Evolutionary conservation across 2,329 filamentous ascomycete species (phyloP), one percentile per base, ranked within the genome.

Genomic region (Myriosclerotinia curreyana): DNA sequence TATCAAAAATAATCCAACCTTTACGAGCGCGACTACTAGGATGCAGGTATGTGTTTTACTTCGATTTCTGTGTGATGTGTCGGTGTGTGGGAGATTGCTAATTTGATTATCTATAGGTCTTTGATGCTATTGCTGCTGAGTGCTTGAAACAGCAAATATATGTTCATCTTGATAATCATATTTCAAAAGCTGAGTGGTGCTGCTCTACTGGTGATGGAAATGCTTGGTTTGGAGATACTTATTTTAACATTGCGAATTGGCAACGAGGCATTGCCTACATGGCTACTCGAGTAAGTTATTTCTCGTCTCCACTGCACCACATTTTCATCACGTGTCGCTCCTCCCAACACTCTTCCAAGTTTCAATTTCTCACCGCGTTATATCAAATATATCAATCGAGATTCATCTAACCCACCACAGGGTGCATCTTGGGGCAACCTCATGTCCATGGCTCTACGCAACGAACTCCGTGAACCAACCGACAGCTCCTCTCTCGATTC

Each of bases 51-150:
- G 65, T 22, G 11, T 11, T 22, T 4, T 46, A 38, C n/a, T 20
- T 3, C n/a, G n/a, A 9, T 28, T 9, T 1, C 5, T 44, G 8
- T 25, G 28, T 31, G 28, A 31, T 31, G 2, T 31, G 28, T 4
- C 28, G 28, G 28, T 31, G 28, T 31, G 28, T 34, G 17, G 28
- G 25, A 15, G 1, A 7, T 36, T 17, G 20, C 46, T 60, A 11
- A 60, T n/a, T 3, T 7, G 9, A 55, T 8, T 38, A 17, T 9
- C 3, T 0, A n/a, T n/a, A 73, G 71, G 79, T 86, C 0, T 89
- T 83, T 71, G 85, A 89, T 69, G 84, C 84, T 3, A 81, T 89
- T 4, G 86, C 84, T 0, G 81, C 79, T 0, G 86, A 87, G 70
- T 80, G 82, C 40, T 76, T 79, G 0, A 79, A 77, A 31, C 83